phyloP scores from a whole-genome alignment of 2,329 filamentous ascomycete genomes.

The Scytalidium sp. region DNA sequence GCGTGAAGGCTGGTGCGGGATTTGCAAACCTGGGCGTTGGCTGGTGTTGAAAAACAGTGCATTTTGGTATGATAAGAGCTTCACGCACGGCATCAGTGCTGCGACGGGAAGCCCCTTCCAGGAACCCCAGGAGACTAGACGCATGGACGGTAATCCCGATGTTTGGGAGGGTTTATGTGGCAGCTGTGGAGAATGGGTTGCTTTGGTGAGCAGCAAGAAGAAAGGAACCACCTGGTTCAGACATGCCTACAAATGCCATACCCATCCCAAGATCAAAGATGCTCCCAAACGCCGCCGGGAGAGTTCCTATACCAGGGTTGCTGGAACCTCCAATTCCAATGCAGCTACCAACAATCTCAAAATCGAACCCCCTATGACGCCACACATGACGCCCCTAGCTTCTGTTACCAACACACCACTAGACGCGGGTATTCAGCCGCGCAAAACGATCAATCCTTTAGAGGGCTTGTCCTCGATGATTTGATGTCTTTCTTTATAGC shows the following conservation, averaged over 20 bases:
- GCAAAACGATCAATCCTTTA: slow-evolving; percentile 32
- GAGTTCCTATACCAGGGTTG: slow-evolving; percentile 44
- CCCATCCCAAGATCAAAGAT: slow-evolving; percentile 69
- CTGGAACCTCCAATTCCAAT: slow-evolving; percentile 17
- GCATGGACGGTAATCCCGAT: slow-evolving; percentile 77
- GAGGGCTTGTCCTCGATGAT: slow-evolving; percentile 46
- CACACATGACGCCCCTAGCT: slow-evolving; percentile 38
- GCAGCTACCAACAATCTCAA: slow-evolving; percentile 45
- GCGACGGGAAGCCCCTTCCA: slow-evolving; percentile 77
- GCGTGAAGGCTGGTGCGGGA: slow-evolving; percentile 85
- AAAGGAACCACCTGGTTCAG: slow-evolving; percentile 92
- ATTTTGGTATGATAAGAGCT: slow-evolving; percentile 92
- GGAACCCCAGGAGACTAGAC: slow-evolving; percentile 69
- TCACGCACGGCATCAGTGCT: slow-evolving; percentile 82
- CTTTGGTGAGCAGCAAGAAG: slow-evolving; percentile 81
- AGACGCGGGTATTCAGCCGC: slow-evolving; percentile 12
- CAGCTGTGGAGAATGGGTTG: slow-evolving; percentile 78
- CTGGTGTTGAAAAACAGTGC: slow-evolving; percentile 86
- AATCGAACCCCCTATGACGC: slow-evolving; percentile 42
- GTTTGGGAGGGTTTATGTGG: slow-evolving; percentile 80
- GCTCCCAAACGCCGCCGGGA: slow-evolving; percentile 66
- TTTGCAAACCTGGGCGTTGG: slow-evolving; percentile 84
- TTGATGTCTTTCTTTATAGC: slow-evolving; percentile 25
- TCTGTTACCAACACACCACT: slow-evolving; percentile 36
- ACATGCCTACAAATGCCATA: slow-evolving; percentile 83